Conservation (phyloP, 768 basidiomycete genomes). For the Pleurotus djamor region DNA sequence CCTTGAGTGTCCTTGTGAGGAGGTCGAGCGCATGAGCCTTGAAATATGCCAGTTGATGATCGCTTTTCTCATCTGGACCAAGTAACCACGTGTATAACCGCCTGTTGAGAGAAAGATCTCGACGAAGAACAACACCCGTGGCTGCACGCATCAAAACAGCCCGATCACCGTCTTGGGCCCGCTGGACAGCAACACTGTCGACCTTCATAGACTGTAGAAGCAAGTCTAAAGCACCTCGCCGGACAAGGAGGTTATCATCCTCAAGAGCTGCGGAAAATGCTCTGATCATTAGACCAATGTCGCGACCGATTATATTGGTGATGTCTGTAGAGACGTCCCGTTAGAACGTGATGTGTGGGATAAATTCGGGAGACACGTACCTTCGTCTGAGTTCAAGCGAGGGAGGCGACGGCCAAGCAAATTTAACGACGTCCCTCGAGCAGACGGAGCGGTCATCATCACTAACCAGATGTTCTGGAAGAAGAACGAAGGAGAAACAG, state of each 20-base stretch:
- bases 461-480: constrained; percentile 94
- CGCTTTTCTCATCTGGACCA: constrained; percentile 75
- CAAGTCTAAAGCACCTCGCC: constrained; percentile 83
- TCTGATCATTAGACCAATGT: constrained; percentile 92
- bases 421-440: constrained; percentile 84
- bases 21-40: constrained; percentile 69
- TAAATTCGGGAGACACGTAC: constrained; percentile 28
- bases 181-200: constrained; percentile 68
- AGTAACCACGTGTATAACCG: constrained; percentile 92
- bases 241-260: constrained; percentile 90
- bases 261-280: constrained; percentile 90
- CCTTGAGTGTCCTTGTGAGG: constrained; percentile 68
- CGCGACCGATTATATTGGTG: constrained; percentile 71
- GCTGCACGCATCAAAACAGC: constrained; percentile 85
- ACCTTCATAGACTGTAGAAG: constrained; percentile 73
- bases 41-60: constrained; percentile 74
- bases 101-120: constrained; percentile 91
- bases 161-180: constrained; percentile 70
- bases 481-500: constrained; percentile 87
- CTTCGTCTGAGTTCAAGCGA: constrained; percentile 65
- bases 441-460: constrained; percentile 85
- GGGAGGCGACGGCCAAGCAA: constrained; percentile 84
- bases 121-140: constrained; percentile 83
- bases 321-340: constrained; percentile 43
- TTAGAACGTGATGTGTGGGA: neutral